A percentile compares a stretch with the other conserved stretches of the same genome.
Conservation (phyloP, 768 basidiomycete genomes). For the Mrakia hoshinonis region DNA sequence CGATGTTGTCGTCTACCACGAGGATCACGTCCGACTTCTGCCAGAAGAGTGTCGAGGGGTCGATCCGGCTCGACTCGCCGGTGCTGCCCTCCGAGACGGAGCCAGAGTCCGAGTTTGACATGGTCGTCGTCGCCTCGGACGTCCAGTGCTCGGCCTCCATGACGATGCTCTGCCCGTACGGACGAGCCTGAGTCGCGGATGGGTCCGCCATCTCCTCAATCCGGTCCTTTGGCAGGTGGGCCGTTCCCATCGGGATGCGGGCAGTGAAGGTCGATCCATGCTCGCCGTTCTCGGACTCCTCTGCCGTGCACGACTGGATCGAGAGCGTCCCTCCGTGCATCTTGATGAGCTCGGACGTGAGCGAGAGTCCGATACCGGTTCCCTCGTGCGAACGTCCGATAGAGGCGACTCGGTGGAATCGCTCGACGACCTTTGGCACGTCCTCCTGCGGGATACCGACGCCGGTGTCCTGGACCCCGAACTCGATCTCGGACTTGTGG, state of each 20-base stretch:
- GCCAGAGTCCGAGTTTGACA: conserved; percentile 24
- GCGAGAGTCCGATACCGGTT: conserved; percentile 33
- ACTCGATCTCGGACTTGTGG: conserved; percentile 34
- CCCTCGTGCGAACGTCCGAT: conserved; percentile 41
- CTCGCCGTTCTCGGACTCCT: conserved; percentile 36
- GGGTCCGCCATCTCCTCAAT: conserved; percentile 13
- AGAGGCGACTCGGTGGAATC: conserved; percentile 43
- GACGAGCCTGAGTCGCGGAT: not conserved
- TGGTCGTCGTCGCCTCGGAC: not conserved
- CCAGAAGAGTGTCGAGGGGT: conserved; percentile 41
- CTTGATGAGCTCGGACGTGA: conserved; percentile 40
- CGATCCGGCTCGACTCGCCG: conserved; percentile 37
- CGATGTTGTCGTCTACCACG: conserved; percentile 25
- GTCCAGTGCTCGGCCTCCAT: conserved; percentile 42
- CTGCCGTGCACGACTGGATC: conserved; percentile 36
- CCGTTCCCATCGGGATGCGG: conserved; percentile 39
- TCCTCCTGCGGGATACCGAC: conserved; percentile 40
- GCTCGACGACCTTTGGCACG: conserved; percentile 36
- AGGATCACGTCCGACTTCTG: conserved; percentile 32
- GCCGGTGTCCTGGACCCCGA: conserved; percentile 43
- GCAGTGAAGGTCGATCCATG: conserved; percentile 42
- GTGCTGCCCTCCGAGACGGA: conserved; percentile 30
- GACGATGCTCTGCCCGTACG: conserved; percentile 41
- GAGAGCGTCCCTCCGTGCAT: conserved; percentile 42
- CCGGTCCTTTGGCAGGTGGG: conserved; percentile 38